Conservation (phyloP, 108 stramenopile species). For the Nitzschia sp. region DNA sequence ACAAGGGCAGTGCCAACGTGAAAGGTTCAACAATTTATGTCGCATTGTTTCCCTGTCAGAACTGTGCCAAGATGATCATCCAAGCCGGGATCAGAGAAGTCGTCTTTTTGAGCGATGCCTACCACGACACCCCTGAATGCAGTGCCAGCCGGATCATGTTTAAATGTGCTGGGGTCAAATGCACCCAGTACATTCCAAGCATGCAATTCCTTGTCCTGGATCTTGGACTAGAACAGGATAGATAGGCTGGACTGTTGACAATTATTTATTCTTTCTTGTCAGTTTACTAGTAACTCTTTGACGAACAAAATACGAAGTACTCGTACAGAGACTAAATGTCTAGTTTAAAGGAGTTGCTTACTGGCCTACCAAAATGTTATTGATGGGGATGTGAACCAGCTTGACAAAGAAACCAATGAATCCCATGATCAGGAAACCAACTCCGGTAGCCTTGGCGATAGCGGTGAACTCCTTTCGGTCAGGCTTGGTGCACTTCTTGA, state of each 20-base stretch:
- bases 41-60: constrained; percentile 96
- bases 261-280: too few species aligned
- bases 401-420: constrained; percentile 99
- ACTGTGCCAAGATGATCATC: constrained; percentile 97
- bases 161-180: constrained; percentile 79
- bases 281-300: too few species aligned
- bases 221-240: not conserved
- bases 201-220: constrained; percentile 13
- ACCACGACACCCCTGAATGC: constrained; percentile 86
- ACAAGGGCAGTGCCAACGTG: constrained; percentile 89
- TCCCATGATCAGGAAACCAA: constrained; percentile 99
- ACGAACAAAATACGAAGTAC: too few species aligned
- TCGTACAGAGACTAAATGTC: too few species aligned
- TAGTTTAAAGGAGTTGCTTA: too few species aligned
- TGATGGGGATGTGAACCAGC: constrained; percentile 99
- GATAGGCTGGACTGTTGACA: too few species aligned
- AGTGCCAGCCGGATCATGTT: constrained; percentile 93
- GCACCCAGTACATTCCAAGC: constrained; percentile 50
- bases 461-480: constrained; percentile 95
- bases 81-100: constrained; percentile 95
- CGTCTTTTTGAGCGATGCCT: constrained; percentile 92
- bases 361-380: constrained; percentile 95
- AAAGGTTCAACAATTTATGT: constrained; percentile 89
- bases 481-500: constrained; percentile 99
- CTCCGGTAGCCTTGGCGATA: constrained; percentile 92